phyloP scores from a whole-genome alignment of 306 rosid species.

The Quercus gilva region DNA sequence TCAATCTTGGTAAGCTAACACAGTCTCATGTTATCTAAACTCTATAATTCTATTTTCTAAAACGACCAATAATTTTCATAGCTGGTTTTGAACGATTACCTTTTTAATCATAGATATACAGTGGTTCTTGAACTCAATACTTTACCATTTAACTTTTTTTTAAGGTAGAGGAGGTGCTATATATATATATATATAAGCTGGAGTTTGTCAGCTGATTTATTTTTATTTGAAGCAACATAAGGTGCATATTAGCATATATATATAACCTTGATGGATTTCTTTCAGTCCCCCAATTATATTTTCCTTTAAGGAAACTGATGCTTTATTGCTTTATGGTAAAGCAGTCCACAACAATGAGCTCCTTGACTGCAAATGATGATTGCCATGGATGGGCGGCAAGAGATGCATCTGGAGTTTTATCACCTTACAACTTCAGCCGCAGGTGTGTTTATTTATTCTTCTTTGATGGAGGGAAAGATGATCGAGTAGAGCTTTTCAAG shows the following conservation, averaged over 20 bases:
- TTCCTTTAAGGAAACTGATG: background rate
- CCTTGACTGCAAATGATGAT: constrained; percentile 29
- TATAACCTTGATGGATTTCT: background rate
- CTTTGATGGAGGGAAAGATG: background rate
- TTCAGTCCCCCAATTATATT: background rate
- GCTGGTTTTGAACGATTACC: no score
- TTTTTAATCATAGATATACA: background rate
- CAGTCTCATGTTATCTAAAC: background rate
- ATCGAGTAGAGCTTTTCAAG: background rate
- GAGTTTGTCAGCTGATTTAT: background rate
- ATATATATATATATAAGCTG: background rate
- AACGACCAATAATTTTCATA: no score
- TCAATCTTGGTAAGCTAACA: background rate
- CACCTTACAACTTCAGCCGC: constrained; percentile 73
- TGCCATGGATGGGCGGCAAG: constrained; percentile 86
- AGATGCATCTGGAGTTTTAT: constrained; percentile 65
- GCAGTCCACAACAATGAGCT: constrained; percentile 40
- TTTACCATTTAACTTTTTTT: no score
- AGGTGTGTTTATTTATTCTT: constrained; percentile 32
- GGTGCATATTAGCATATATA: background rate
- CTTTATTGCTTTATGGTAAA: constrained; percentile 4
- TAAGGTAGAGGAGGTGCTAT: no score
- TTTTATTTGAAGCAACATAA: no score
- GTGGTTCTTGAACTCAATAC: no score
- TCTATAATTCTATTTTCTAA: no score